Evolutionary conservation across 257 asterid species (phyloP).

Genomic region (Solanum piurae): DNA sequence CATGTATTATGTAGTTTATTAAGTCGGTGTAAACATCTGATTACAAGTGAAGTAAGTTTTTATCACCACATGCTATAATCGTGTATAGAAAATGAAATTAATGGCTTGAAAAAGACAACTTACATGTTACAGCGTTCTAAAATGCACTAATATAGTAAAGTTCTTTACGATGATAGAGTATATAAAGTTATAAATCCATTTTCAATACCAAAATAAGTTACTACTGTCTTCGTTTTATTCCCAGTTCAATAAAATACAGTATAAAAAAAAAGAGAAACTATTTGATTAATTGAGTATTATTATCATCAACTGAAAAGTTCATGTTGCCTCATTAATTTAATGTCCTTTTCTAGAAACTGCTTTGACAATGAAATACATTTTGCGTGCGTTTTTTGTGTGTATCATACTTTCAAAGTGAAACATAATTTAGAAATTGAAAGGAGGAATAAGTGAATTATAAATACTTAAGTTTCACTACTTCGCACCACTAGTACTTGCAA

Average conservation of each 20-base stretch:
- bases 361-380: slow-evolving; percentile 1
- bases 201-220: not conserved
- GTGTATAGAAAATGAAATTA: not conserved
- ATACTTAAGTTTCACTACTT: not conserved
- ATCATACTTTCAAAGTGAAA: not conserved
- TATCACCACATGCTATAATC: not conserved
- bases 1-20: not conserved
- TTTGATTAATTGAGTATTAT: not conserved
- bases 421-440: not conserved
- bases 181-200: not conserved
- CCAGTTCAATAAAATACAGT: not conserved
- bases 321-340: slow-evolving; percentile 28
- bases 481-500: not conserved
- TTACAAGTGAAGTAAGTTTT: not conserved
- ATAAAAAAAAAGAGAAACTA: not conserved
- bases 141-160: not conserved
- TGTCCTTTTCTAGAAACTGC: slow-evolving; percentile 27
- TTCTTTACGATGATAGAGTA: accelerated
- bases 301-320: slow-evolving; percentile 6
- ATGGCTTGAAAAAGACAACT: not conserved
- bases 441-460: not conserved
- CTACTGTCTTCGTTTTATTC: too few species aligned
- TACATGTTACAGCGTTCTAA: not conserved
- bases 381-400: not conserved
- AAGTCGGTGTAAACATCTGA: not conserved